These are phyloP conservation scores for Solanum hybrid DNA, from an alignment of 305 asterid species.

Conservation along the genomic window DNA sequence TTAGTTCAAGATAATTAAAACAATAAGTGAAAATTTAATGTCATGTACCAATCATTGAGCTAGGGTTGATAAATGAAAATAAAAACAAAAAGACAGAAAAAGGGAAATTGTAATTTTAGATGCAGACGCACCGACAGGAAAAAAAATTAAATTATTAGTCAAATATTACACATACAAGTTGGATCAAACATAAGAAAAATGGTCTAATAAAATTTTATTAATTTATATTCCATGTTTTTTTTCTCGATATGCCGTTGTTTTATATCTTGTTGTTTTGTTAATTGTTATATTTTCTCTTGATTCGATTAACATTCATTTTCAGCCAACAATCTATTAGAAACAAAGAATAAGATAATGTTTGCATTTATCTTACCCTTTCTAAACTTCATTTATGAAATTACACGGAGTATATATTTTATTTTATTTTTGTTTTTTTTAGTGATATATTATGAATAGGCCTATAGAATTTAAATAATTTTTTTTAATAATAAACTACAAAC, in stretches of 20 bases:
- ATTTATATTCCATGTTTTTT: not conserved
- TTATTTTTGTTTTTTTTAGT: not conserved
- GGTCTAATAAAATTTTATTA: not conserved
- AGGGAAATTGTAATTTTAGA: not conserved
- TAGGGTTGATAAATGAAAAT: not conserved
- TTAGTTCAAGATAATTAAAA: not conserved
- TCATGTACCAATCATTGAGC: not conserved
- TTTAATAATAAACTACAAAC: not conserved
- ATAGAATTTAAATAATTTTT: too few relatives aligned
- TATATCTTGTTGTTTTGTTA: not conserved
- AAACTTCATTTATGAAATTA: not conserved
- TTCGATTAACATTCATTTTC: not conserved
- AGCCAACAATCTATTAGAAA: accelerated
- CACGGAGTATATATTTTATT: not conserved
- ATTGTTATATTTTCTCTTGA: not conserved
- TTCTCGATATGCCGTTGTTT: not conserved
- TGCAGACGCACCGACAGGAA: not conserved
- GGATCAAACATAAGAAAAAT: not conserved
- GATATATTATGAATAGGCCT: not conserved
- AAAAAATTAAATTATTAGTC: not conserved
- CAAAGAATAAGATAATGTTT: not conserved
- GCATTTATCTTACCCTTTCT: not conserved
- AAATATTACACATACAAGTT: not conserved
- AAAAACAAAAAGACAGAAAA: not conserved
- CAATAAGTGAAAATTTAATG: not conserved